Conservation (phyloP, 2,329 filamentous ascomycete genomes). For the Monilinia fructigena region DNA sequence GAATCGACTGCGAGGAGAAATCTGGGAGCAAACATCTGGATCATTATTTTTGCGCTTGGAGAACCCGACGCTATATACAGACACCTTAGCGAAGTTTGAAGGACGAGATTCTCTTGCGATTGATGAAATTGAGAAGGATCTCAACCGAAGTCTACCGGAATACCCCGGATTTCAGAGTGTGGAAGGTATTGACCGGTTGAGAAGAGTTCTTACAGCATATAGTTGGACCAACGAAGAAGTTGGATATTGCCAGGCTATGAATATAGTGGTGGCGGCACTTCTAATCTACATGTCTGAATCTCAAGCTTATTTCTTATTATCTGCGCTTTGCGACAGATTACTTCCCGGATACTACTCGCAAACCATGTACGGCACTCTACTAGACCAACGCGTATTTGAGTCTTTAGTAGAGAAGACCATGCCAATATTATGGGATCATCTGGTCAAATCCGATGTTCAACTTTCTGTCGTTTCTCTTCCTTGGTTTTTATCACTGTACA, state of each 20-base stretch:
- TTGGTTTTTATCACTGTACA: slow-evolving; percentile 97
- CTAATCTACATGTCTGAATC: slow-evolving; percentile 97
- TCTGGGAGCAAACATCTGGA: slow-evolving; percentile 93
- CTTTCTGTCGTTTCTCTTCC: slow-evolving; percentile 94
- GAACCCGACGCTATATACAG: slow-evolving; percentile 76
- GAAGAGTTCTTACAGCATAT: slow-evolving; percentile 91
- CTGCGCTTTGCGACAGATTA: slow-evolving; percentile 85
- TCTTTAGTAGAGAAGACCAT: slow-evolving; percentile 98
- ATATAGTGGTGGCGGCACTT: slow-evolving; percentile 96
- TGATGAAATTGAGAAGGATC: slow-evolving; percentile 97
- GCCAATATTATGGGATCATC: slow-evolving; percentile 96
- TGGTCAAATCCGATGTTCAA: slow-evolving; percentile 96
- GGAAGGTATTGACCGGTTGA: slow-evolving; percentile 85
- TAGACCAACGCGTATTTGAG: slow-evolving; percentile 97
- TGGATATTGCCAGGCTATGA: slow-evolving; percentile 99
- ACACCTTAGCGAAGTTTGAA: slow-evolving; percentile 79
- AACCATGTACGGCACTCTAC: slow-evolving; percentile 96
- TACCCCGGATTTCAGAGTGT: slow-evolving; percentile 97
- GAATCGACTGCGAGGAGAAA: slow-evolving; percentile 87
- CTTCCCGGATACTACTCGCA: slow-evolving; percentile 97
- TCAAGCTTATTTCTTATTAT: slow-evolving; percentile 93
- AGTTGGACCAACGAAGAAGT: slow-evolving; percentile 96
- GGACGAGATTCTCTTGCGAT: slow-evolving; percentile 91
- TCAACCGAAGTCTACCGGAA: slow-evolving; percentile 93
- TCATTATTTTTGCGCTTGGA: slow-evolving; percentile 86